These are phyloP conservation scores for Trichoderma brevicompactum DNA, from an alignment of 2,329 filamentous ascomycete genomes.

Conservation along the genomic window DNA sequence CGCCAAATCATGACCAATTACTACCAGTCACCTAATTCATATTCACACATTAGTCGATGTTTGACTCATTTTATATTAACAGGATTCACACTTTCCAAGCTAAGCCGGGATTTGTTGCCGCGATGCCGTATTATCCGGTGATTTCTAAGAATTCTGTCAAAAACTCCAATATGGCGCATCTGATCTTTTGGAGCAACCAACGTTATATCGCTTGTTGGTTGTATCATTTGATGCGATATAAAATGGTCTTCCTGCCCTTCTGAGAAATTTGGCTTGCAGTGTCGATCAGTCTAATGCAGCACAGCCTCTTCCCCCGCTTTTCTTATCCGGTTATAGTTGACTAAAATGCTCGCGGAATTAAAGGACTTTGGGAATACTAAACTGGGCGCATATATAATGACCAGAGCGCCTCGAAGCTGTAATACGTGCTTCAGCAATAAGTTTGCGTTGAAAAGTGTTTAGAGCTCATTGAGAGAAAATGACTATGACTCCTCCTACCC, in stretches of 20 bases:
- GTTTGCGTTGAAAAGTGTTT: neutral
- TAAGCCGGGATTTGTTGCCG: neutral
- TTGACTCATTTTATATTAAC: conserved; percentile 1
- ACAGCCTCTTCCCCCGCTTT: conserved; percentile 16
- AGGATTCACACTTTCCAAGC: neutral
- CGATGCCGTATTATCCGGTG: neutral
- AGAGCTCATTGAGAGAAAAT: neutral
- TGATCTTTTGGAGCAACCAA: neutral
- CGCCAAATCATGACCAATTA: neutral
- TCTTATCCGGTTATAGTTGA: neutral
- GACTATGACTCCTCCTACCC: neutral
- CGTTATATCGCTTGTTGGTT: neutral
- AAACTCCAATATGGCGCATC: neutral
- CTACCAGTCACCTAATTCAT: neutral
- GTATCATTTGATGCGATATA: neutral
- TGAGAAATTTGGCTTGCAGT: conserved; percentile 2
- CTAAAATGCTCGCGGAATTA: neutral
- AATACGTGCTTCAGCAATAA: neutral
- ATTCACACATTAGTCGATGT: neutral
- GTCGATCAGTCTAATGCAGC: conserved; percentile 17
- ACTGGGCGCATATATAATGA: neutral
- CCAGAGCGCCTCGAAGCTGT: neutral
- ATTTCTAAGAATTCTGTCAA: neutral
- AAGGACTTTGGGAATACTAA: too few species aligned
- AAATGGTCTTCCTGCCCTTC: neutral